Base-by-base conservation (phyloP, 179 eudicot genomes). In the Drosera spatulata region DNA sequence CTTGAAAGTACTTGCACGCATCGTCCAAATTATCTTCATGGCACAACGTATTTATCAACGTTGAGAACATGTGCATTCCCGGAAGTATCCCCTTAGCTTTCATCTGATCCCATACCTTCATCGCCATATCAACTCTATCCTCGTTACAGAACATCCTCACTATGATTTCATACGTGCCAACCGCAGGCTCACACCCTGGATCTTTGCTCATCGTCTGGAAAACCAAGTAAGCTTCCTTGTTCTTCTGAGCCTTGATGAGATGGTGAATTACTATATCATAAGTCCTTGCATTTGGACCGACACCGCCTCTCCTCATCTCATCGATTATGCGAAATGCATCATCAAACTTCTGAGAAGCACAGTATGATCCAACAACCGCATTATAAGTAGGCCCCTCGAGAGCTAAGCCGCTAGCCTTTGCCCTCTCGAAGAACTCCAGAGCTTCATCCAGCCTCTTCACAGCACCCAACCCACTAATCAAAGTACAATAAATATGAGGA, bases 401-500 rank as follows among this genome's bases (percentile, higher is more conserved):
- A 41, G 33, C 43, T 44, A 71, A 71, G 45, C 82, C 83, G 50
- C 63, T 61, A 11, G 66, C 68, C 65, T 82, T 87, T 10, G 80
- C 77, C 66, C 78, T 60, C 73, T 83, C 85, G 56, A 82, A 90
- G 39, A 72, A 78, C 77, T 80, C 56, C 37, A 90, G 58, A 8
- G 97, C 87, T 60, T 87, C 94, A 41, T 56, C 63, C 12, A 90
- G 63, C 66, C 87, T 74, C 64, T 75, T 75, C 4, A 64, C 86
- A 2, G 83, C 71, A 12, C 97, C 97, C 49, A 90, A 72, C n/a
- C 88, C 87, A 75, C 76, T 85, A 56, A 90, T 87, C 85, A 90
- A 66, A 61, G 84, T 82, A 58, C 97, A 87, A 61, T 76, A 90
- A 47, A 80, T 73, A 70, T 81, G 90, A 33, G 86, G 81, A 59